Evolutionary conservation across 768 basidiomycete genomes (phyloP).

Genomic region (Tremella fuciformis): DNA sequence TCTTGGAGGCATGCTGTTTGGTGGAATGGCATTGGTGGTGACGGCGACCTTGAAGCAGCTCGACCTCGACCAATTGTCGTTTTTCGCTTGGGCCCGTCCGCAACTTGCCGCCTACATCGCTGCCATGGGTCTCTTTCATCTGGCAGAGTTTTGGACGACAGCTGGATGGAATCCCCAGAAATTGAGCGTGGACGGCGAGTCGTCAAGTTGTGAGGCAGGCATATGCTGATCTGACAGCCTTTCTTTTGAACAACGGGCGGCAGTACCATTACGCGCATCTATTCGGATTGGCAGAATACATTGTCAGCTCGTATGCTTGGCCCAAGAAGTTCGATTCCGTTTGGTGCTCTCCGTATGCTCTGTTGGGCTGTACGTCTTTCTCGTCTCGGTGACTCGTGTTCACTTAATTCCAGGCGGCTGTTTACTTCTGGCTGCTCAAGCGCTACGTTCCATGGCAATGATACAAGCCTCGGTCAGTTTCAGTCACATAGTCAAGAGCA

Average conservation of each 20-base stretch:
- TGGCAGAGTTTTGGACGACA: constrained; percentile 90
- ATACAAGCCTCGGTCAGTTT: constrained; percentile 91
- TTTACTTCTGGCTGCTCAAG: constrained; percentile 68
- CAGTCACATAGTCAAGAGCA: constrained; percentile 78
- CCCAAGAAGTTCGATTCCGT: constrained; percentile 58
- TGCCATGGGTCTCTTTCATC: constrained; percentile 83
- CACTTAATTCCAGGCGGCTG: constrained; percentile 59
- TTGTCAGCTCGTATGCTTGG: constrained; percentile 65
- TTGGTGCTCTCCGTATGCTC: constrained; percentile 15
- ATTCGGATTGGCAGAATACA: constrained; percentile 73
- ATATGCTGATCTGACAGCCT: constrained; percentile 61
- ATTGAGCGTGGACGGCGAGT: constrained; percentile 87
- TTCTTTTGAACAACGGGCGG: constrained; percentile 82
- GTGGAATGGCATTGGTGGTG: constrained; percentile 55
- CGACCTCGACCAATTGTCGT: constrained; percentile 22
- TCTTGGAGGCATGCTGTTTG: constrained; percentile 69
- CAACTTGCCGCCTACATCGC: constrained; percentile 80
- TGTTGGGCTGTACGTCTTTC: constrained; percentile 7
- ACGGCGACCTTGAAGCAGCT: neutral
- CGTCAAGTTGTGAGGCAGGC: neutral
- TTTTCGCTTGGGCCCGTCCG: constrained; percentile 65
- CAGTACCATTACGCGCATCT: constrained; percentile 82
- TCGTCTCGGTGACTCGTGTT: neutral
- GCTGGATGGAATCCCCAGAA: constrained; percentile 93
- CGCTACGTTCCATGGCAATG: constrained; percentile 86